A percentile compares a stretch with the other conserved stretches of the same genome.
Evolutionary conservation across 805 yeast species (phyloP).

Genomic region (Monosporozyma yasuniensis): DNA sequence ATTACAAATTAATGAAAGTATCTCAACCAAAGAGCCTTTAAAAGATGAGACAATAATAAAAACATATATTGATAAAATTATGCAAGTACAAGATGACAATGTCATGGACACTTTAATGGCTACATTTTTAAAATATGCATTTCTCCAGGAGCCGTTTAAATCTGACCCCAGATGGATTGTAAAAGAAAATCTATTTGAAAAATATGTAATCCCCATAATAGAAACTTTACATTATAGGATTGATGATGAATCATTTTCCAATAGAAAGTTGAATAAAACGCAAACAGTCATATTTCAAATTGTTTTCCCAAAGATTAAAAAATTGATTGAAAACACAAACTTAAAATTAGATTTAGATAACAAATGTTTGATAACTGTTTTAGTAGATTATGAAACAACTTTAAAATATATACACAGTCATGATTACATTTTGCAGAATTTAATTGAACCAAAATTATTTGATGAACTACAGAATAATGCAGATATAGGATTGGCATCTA

Average conservation of each 20-base stretch:
- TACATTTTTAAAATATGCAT: slow-evolving; percentile 6
- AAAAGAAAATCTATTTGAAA: not conserved
- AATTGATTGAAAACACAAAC: slow-evolving; percentile 7
- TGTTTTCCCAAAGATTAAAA: slow-evolving; percentile 6
- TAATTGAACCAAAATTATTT: slow-evolving; percentile 34
- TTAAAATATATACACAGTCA: slow-evolving; percentile 15
- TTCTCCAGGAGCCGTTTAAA: not conserved
- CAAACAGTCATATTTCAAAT: slow-evolving; percentile 18
- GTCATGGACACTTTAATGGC: slow-evolving; percentile 14
- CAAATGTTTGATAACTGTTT: slow-evolving; percentile 7
- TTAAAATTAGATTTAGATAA: slow-evolving; percentile 3
- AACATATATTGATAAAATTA: slow-evolving; percentile 3
- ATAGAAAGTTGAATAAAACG: slow-evolving; percentile 14
- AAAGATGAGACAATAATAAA: not conserved
- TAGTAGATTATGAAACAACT: slow-evolving; percentile 16
- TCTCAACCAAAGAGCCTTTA: not conserved
- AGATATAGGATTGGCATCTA: too few relatives aligned
- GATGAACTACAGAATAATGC: slow-evolving; percentile 29
- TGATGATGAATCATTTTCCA: slow-evolving; percentile 6
- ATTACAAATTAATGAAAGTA: not conserved
- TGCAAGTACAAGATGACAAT: slow-evolving; percentile 13
- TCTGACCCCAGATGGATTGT: not conserved
- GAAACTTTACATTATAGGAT: slow-evolving; percentile 15
- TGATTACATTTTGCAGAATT: slow-evolving; percentile 23
- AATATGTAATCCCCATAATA: slow-evolving; percentile 5